Evolutionary conservation across 2,329 filamentous ascomycete species (phyloP).

Genomic region (Fusarium bactridioides): DNA sequence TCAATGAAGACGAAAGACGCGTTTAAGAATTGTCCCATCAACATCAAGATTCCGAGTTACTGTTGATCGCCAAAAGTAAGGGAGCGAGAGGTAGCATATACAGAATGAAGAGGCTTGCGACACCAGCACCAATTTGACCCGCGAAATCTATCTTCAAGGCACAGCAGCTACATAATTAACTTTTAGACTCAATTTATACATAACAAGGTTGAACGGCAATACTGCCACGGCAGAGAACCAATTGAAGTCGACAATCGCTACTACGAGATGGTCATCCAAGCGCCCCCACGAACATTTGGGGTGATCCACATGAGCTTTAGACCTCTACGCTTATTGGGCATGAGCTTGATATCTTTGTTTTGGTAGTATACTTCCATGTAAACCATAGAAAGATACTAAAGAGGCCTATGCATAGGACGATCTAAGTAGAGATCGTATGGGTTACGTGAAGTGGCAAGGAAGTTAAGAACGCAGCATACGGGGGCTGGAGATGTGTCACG

Average conservation of each 20-base stretch:
- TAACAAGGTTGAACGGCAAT: conserved; percentile 1
- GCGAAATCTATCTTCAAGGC: neutral
- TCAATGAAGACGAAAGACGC: neutral
- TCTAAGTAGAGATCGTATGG: neutral
- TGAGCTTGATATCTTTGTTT: neutral
- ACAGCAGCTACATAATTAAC: no score
- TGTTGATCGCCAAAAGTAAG: neutral
- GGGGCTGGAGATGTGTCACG: no score
- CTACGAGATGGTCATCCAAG: neutral
- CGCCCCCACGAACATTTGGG: neutral
- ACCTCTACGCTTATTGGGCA: neutral
- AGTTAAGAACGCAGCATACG: rapidly evolving
- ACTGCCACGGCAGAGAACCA: neutral
- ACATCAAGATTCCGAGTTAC: neutral
- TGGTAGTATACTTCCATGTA: rapidly evolving
- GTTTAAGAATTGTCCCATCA: neutral
- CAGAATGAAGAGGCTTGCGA: neutral
- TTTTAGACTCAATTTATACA: neutral
- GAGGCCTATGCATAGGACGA: rapidly evolving
- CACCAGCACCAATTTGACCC: neutral
- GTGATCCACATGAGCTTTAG: neutral
- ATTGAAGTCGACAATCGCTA: rapidly evolving
- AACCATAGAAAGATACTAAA: no score
- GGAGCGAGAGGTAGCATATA: neutral
- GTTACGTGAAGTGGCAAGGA: rapidly evolving